Percentiles rank a stretch among this genome's conserved stretches.
Conservation (phyloP, 768 basidiomycete species). For the Tephrocybe sp. region DNA sequence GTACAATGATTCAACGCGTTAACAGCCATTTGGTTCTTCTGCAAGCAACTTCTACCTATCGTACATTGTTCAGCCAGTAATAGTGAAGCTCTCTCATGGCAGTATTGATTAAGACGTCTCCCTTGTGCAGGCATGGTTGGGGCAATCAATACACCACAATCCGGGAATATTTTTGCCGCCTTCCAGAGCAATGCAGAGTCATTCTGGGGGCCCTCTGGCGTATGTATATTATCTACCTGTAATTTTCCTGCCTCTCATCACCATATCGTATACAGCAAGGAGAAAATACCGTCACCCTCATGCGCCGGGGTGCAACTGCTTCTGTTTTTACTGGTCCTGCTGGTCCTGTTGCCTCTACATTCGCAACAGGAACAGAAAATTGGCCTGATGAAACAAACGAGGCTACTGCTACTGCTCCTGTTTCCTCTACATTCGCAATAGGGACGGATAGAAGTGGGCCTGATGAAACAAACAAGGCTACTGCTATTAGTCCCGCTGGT, state of each 20-base stretch:
- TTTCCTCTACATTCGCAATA: no score
- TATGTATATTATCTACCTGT: slow-evolving; percentile 25
- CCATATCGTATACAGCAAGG: slow-evolving; percentile 34
- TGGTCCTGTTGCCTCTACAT: no score
- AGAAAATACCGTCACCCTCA: slow-evolving; percentile 36
- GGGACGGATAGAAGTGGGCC: no score
- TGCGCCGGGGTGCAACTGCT: no score
- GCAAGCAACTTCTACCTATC: slow-evolving; percentile 42
- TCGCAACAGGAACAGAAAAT: no score
- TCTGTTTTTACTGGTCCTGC: no score
- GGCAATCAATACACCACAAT: slow-evolving; percentile 50
- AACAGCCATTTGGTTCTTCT: slow-evolving; percentile 59
- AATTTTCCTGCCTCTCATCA: not conserved
- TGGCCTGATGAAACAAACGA: no score
- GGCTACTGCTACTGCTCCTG: no score
- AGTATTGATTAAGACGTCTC: not conserved
- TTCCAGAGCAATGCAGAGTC: slow-evolving; percentile 35
- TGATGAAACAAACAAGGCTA: no score
- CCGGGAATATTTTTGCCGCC: slow-evolving; percentile 38
- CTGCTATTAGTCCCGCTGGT: no score
- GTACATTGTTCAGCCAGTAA: slow-evolving; percentile 42
- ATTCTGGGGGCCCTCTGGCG: slow-evolving; percentile 29
- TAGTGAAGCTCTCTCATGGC: not conserved
- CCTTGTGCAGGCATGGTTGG: slow-evolving; percentile 44
- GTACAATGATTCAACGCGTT: no score